Base-by-base conservation (phyloP, 2,329 filamentous ascomycete species). In the Fusarium circinatum region DNA sequence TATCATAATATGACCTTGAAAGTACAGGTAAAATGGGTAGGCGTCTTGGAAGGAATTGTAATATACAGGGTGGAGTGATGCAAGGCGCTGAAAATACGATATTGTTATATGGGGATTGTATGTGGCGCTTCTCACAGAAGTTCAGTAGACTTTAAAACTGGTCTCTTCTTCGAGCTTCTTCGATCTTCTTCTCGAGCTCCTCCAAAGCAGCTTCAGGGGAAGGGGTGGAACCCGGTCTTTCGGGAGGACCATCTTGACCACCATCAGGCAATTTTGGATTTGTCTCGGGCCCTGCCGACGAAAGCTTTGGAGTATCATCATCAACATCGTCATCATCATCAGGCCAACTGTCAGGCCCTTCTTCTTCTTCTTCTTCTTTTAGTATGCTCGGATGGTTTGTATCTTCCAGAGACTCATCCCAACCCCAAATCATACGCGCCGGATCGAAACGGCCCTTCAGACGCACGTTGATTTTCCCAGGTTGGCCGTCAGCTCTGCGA, bases 381-480 rank as follows among this genome's bases (percentile, higher is more conserved):
- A 45, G 49, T 44, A 22, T 14, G 22, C 58, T 22, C 55, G 18
- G 26, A 32, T 54, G 49, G 6, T 51, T 39, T 6, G 49, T n/a
- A 38, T 55, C 58, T 22, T 26, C 38, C 15, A 52, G 41, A 17
- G 45, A 26, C 41, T 55, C 52, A n/a, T 48, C 44, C 76, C 74
- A 78, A 36, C 56, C 63, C 44, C 70, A 24, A 12, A 78, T 55
- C 76, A 78, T 78, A 10, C 34, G 36, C 24, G 51, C 58, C 8
- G 76, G 76, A 15, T 73, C 54, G 48, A 78, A 78, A 14, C 65
- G 74, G 11, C 76, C 75, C n/a, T 65, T 71, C 13, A 78, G 69
- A 39, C 73, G 68, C 58, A 78, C 74, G 6, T 67, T 75, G 54
- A 74, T 60, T 18, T 73, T 78, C 2, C 75, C 75, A 18, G 60